Evolutionary conservation across 148 eudicot genomes (phyloP), one percentile per base, ranked within the genome.

Genomic region (Agrostemma githago): DNA sequence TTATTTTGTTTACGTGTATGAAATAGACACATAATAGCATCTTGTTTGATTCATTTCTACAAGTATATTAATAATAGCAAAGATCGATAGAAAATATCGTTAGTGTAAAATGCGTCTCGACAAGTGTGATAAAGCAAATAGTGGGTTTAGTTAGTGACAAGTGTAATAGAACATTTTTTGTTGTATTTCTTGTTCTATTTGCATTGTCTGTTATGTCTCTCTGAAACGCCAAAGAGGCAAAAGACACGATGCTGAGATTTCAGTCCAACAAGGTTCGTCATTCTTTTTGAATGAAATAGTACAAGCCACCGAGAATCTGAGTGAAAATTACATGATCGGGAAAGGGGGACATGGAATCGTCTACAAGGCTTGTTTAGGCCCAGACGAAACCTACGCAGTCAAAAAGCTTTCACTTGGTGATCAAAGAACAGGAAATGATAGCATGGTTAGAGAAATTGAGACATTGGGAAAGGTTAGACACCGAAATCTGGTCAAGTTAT

Each of bases 261-360:
- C 77, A 69, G 78, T 76, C 56, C 84, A 88, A 58, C 88, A 86
- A 72, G 89, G 87, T 44, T 71, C 87, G 40, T 85, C 86, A 34
- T 72, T 92, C 26, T 77, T 88, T 41, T 76, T 92, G 65, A 83
- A 70, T 41, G 84, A 82, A 74, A 77, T 88, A 70, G 79, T 89
- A 83, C 87, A 80, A 72, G 90, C 85, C 46, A 88, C 97, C 2
- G 92, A 77, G 54, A 88, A 85, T 66, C 83, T 89, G 10, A 75
- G 79, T 48, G 91, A 88, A 48, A 82, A 75, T 26, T 86, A 87
- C 76, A 77, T 92, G 58, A 79, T 89, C 14, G 97, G 97, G 62
- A 89, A 80, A 80, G 97, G 97, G 65, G 95, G 91, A 20, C 97
- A 89, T 75, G 97, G 95, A 70, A 83, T 81, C 3, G 97, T 92